Base-by-base conservation (phyloP, 352 stramenopile species). In the Globisporangium polare region DNA sequence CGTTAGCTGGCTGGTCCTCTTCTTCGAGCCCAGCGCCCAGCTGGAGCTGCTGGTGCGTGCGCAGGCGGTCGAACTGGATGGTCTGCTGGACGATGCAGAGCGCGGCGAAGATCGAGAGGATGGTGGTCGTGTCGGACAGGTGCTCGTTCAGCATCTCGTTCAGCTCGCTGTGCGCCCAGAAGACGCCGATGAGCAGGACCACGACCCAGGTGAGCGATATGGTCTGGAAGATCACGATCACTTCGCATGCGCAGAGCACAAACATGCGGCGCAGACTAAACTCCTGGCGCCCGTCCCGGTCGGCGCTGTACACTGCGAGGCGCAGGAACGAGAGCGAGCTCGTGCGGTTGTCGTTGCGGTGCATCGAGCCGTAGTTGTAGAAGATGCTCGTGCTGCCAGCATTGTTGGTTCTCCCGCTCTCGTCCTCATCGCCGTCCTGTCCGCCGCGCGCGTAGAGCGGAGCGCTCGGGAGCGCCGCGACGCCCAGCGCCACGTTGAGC, bases 1-100 rank as follows among this genome's bases (percentile, higher is more conserved):
- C 53, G 1, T 65, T 63, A 2, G 67, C 64, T 46, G 72, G 69
- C 17, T 72, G 58, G 24, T 81, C 74, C 35, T 79, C 69, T 26
- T 80, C 68, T 29, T 88, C 77, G 10, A 92, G 68, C 1, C 74
- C 80, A 2, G 65, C 65, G 41, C 86, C 82, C 39, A 93, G 76
- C 55, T 86, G 75, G 35, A 84, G 64, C 47, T 89, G 80, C 46
- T 88, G 75, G 42, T 92, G 77, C 22, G 71, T 80, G 17, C 84
- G 74, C 1, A 89, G 58, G 8, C 72, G 67, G 52, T 91, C 80
- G 52, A 92, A 90, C 49, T 89, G 74, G 12, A 75, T 63, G 33
- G 80, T 88, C 50, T 93, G 79, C 31, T 89, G 53, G 27, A 74
- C 63, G 39, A 87, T 79, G 8, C 76, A 86, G 47, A 77, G 33